Conservation (phyloP, 2,329 filamentous ascomycete species). For the Penicillium griseofulvum region DNA sequence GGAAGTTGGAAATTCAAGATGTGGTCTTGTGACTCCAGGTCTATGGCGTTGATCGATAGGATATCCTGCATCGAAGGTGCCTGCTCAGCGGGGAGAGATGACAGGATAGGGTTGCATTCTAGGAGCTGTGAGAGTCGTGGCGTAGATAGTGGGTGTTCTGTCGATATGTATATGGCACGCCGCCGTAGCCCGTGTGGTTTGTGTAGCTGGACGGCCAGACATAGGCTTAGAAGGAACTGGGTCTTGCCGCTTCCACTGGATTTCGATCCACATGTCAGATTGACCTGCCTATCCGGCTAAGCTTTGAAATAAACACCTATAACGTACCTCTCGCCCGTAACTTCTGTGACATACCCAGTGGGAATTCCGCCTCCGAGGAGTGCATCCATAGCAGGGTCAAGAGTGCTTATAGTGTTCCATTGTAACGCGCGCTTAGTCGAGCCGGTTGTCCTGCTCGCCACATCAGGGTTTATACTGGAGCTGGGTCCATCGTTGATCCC, state of each 20-base stretch:
- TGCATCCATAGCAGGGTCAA: slow-evolving; percentile 70
- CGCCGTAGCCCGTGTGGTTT: slow-evolving; percentile 67
- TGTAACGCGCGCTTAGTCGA: slow-evolving; percentile 34
- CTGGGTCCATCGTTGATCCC: slow-evolving; percentile 14
- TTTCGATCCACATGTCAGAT: slow-evolving; percentile 7
- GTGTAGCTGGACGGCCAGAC: slow-evolving; percentile 80
- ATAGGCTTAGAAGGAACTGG: slow-evolving; percentile 81
- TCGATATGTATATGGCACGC: slow-evolving; percentile 88
- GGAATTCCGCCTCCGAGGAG: slow-evolving; percentile 76
- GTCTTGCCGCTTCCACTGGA: slow-evolving; percentile 84
- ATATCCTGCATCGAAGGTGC: slow-evolving; percentile 71
- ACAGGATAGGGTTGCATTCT: slow-evolving; percentile 61
- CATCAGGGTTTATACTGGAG: slow-evolving; percentile 24
- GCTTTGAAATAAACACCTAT: slow-evolving; percentile 5
- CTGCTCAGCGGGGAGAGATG: slow-evolving; percentile 36
- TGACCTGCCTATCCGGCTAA: background rate
- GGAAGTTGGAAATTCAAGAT: slow-evolving; percentile 91
- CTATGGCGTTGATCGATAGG: slow-evolving; percentile 76
- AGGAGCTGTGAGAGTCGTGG: slow-evolving; percentile 78
- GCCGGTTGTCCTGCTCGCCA: slow-evolving; percentile 14
- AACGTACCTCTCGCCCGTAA: slow-evolving; percentile 78
- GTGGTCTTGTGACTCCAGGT: slow-evolving; percentile 93
- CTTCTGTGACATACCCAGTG: slow-evolving; percentile 77
- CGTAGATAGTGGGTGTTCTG: slow-evolving; percentile 82
- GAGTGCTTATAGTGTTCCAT: slow-evolving; percentile 70